Conservation (phyloP, 306 rosid genomes). For the Sophora flavescens region DNA sequence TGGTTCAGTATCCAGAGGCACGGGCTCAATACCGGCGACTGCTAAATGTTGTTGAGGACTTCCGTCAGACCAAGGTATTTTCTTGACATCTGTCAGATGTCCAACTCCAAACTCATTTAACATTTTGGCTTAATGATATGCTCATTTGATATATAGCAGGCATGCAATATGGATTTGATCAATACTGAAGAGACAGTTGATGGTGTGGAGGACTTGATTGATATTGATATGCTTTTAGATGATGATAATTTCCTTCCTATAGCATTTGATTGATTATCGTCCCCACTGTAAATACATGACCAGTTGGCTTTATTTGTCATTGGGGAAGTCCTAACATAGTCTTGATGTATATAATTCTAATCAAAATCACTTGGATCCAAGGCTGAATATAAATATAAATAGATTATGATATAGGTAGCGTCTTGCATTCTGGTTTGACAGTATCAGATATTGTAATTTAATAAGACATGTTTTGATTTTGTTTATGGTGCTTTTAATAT, state of each 20-base stretch:
- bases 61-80: conserved; percentile 81
- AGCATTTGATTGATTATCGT: conserved; percentile 66
- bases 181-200: conserved; percentile 65
- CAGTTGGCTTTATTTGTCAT: conserved; percentile 53
- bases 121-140: conserved; percentile 26
- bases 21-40: conserved; percentile 90
- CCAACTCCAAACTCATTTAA: neutral
- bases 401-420: conserved; percentile 47
- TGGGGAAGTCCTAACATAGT: conserved; percentile 50
- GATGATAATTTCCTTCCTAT: conserved; percentile 79
- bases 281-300: conserved; percentile 53
- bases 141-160: conserved; percentile 55
- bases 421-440: conserved; percentile 43
- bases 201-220: conserved; percentile 73
- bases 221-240: conserved; percentile 73
- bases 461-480: conserved; percentile 46
- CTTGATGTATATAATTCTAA: conserved; percentile 57
- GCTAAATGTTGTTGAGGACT: conserved; percentile 79
- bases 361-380: conserved; percentile 45
- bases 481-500: conserved; percentile 29
- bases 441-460: conserved; percentile 46
- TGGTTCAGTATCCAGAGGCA: conserved; percentile 96
- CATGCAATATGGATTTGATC: conserved; percentile 46
- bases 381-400: conserved; percentile 50
- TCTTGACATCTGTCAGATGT: neutral